These are phyloP conservation scores for Digitaria exilis DNA, from an alignment of 202 grass and related monocot species.

Conservation along the genomic window DNA sequence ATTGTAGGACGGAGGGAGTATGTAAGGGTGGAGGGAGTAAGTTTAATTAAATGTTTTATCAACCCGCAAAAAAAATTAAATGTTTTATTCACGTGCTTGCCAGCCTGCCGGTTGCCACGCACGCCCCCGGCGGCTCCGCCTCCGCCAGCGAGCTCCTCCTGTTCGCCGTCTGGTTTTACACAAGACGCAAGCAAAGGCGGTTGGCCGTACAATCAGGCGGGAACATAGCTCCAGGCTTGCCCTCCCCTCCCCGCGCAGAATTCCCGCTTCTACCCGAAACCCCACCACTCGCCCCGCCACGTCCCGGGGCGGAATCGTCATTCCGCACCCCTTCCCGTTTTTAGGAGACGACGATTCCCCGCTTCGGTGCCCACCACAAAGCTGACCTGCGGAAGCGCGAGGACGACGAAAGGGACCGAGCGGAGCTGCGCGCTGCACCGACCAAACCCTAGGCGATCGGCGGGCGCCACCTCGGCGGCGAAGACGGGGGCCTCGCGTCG, in stretches of 20 bases:
- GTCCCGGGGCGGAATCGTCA: constrained; percentile 8
- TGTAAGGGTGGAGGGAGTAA: too few species aligned
- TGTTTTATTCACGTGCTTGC: neutral
- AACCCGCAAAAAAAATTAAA: too few species aligned
- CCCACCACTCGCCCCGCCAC: neutral
- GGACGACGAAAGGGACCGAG: constrained; percentile 42
- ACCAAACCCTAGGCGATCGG: constrained; percentile 36
- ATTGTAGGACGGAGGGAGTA: too few species aligned
- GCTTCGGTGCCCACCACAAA: constrained; percentile 43
- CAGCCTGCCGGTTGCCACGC: neutral
- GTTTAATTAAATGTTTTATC: too few species aligned
- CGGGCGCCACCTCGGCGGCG: constrained; percentile 21
- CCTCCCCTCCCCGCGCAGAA: neutral
- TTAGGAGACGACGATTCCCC: constrained; percentile 34
- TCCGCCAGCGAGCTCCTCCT: neutral
- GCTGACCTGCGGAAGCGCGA: constrained; percentile 45
- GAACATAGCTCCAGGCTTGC: neutral
- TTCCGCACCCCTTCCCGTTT: constrained; percentile 18
- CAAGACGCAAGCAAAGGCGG: constrained; percentile 15
- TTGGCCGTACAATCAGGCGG: constrained; percentile 33
- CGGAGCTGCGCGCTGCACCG: constrained; percentile 19
- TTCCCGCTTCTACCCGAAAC: constrained; percentile 12
- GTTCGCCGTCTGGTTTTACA: constrained; percentile 9
- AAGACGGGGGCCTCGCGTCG: constrained; percentile 16
- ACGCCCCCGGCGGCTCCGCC: neutral